These are phyloP conservation scores for Mortierella sp. DNA, from an alignment of 371 early-diverging fungal species.

Conservation along the genomic window DNA sequence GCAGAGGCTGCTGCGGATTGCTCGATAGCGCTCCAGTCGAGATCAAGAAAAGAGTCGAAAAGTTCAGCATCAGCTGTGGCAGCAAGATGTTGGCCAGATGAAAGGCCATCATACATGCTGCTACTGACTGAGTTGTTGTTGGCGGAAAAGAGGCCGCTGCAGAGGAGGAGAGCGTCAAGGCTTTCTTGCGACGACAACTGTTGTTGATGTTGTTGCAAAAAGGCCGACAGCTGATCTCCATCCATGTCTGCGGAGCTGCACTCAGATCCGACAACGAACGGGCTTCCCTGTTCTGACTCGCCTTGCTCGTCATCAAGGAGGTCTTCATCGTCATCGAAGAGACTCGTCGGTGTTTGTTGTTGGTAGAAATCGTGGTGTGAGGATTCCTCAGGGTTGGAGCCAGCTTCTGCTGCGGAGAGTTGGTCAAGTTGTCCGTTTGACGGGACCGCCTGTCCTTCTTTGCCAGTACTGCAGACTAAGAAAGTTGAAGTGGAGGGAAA, in stretches of 20 bases:
- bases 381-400: constrained; percentile 50
- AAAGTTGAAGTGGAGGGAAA: not conserved
- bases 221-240: constrained; percentile 60
- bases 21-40: constrained; percentile 60
- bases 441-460: constrained; percentile 52
- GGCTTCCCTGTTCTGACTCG: constrained; percentile 54
- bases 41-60: constrained; percentile 61
- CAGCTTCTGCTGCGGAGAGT: constrained; percentile 62
- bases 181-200: constrained; percentile 37
- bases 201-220: constrained; percentile 54
- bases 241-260: constrained; percentile 45
- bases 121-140: constrained; percentile 19
- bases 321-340: constrained; percentile 59
- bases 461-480: constrained; percentile 62
- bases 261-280: constrained; percentile 43
- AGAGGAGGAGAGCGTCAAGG: constrained; percentile 62
- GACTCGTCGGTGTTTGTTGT: constrained; percentile 48
- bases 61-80: constrained; percentile 60
- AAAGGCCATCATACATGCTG: constrained; percentile 39
- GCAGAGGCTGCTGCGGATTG: constrained; percentile 33
- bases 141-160: constrained; percentile 52
- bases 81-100: constrained; percentile 35
- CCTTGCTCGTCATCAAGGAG: constrained; percentile 47
- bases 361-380: constrained; percentile 40
- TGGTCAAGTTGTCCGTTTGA: constrained; percentile 45